Conservation (phyloP, 2,329 filamentous ascomycete genomes). For the Neonectria faginata region DNA sequence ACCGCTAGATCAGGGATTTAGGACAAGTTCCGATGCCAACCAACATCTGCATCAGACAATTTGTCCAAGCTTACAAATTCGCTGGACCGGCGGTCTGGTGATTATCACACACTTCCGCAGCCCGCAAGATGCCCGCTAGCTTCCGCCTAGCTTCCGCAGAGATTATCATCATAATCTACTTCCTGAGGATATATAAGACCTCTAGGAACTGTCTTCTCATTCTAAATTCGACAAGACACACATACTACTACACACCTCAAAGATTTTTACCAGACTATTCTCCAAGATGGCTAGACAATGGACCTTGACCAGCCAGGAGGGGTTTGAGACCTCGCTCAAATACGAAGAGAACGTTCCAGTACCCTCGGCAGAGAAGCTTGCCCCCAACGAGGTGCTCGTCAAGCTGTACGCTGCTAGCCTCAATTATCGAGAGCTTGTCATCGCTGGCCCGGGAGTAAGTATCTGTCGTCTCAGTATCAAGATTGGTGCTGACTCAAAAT, state of each 20-base stretch:
- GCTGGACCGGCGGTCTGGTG: background rate
- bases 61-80: background rate
- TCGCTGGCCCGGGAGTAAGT: conserved; percentile 50
- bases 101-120: conserved; percentile 3
- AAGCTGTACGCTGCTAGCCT: conserved; percentile 63
- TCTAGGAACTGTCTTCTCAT: background rate
- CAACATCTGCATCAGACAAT: background rate
- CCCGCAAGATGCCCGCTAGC: conserved; percentile 7
- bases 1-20: background rate
- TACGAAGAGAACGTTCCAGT: conserved; percentile 45
- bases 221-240: background rate
- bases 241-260: background rate
- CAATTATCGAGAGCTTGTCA: conserved; percentile 62
- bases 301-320: conserved; percentile 49
- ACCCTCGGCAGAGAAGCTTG: conserved; percentile 51
- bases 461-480: conserved; percentile 14
- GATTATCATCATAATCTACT: background rate
- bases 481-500: conserved; percentile 3
- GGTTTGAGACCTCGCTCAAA: conserved; percentile 50
- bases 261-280: no score
- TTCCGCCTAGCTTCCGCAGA: conserved; percentile 2
- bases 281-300: conserved; percentile 48
- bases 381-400: conserved; percentile 70
- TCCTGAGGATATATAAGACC: background rate
- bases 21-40: no score